phyloP scores from a whole-genome alignment of 306 rosid genomes.

The Lathyrus tuberosus region DNA sequence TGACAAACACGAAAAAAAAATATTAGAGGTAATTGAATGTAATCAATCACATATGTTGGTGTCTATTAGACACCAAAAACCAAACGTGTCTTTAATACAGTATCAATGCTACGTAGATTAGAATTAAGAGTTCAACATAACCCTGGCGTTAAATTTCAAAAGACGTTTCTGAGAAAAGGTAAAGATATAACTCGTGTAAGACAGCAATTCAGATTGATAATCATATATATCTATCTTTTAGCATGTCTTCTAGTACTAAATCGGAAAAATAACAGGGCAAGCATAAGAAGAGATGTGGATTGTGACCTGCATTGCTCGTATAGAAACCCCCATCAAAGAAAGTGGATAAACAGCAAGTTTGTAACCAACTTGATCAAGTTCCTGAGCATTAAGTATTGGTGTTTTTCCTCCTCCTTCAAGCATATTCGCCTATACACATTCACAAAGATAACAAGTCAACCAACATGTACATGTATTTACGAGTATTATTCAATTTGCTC shows the following conservation, averaged over 20 bases:
- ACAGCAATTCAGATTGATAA: not conserved
- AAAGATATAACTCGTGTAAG: not conserved
- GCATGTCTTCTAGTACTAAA: not conserved
- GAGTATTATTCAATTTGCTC: not conserved
- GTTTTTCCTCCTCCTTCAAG: constrained; percentile 99
- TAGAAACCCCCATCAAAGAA: constrained; percentile 82
- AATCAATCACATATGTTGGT: not conserved
- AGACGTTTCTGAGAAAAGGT: not conserved
- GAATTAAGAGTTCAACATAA: not conserved
- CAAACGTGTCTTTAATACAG: not conserved
- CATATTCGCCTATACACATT: constrained; percentile 87
- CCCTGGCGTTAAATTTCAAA: not conserved
- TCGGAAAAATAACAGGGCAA: not conserved
- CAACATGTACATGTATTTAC: not conserved
- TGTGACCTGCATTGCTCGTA: constrained; percentile 77
- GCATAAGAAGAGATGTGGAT: not conserved
- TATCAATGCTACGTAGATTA: not conserved
- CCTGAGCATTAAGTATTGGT: constrained; percentile 67
- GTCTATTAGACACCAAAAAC: not conserved
- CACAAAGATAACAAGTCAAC: constrained; percentile 23
- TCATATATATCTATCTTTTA: not conserved
- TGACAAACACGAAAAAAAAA: not conserved
- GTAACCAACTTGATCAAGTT: constrained; percentile 79
- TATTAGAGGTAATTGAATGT: not conserved
- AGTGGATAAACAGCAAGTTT: constrained; percentile 85